Evolutionary conservation across 768 basidiomycete genomes (phyloP).

Genomic region (Wakefieldia striispora): DNA sequence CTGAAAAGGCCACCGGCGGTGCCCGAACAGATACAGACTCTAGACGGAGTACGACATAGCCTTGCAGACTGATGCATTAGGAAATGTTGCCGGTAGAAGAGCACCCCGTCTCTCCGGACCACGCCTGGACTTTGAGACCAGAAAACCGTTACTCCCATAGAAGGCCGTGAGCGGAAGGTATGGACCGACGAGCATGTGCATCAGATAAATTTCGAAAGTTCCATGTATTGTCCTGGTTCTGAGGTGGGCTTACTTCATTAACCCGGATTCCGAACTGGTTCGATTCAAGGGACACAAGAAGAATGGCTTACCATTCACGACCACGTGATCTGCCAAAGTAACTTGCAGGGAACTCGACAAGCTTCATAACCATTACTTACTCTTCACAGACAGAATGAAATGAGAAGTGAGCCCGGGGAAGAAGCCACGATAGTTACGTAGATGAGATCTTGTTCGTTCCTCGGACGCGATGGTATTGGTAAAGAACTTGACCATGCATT

Average conservation of each 20-base stretch:
- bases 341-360: background rate
- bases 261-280: too few relatives aligned
- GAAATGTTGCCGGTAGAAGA: background rate
- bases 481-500: background rate
- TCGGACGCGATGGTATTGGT: background rate
- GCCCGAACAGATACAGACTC: background rate
- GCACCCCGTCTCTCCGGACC: too few relatives aligned
- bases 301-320: too few relatives aligned
- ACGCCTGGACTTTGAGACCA: background rate
- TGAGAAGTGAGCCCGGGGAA: slow-evolving; percentile 10
- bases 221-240: too few relatives aligned
- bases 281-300: too few relatives aligned
- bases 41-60: background rate
- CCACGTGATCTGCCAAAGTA: too few relatives aligned
- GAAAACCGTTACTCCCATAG: too few relatives aligned
- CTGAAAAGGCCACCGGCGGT: slow-evolving; percentile 5
- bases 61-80: background rate
- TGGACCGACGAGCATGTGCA: too few relatives aligned
- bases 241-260: too few relatives aligned
- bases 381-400: background rate
- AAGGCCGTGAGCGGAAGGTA: too few relatives aligned
- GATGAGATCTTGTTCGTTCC: background rate
- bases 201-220: too few relatives aligned
- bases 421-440: slow-evolving; percentile 11
- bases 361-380: background rate